A percentile compares a stretch with the other conserved stretches of the same genome.
Conservation (phyloP, 345 rosid species). For the Citrus mangshanensis region DNA sequence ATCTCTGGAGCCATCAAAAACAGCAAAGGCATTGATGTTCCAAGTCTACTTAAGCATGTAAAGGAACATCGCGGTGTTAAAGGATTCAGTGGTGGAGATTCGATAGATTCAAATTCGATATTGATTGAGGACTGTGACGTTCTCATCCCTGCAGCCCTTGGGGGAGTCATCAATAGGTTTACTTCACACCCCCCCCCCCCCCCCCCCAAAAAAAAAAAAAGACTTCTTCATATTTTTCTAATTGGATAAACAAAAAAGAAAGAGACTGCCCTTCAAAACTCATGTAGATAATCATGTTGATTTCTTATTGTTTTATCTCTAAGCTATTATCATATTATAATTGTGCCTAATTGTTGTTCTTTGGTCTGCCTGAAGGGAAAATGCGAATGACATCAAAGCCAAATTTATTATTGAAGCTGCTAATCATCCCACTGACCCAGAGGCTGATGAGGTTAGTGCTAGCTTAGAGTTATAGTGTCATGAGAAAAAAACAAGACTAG, state of each 20-base stretch:
- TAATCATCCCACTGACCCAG: conserved; percentile 97
- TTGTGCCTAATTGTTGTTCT: not conserved
- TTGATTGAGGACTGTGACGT: conserved; percentile 83
- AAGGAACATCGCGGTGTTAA: conserved; percentile 64
- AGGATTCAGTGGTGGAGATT: conserved; percentile 71
- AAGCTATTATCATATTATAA: not conserved
- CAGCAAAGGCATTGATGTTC: conserved; percentile 66
- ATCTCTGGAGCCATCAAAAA: conserved; percentile 86
- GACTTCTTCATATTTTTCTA: not conserved
- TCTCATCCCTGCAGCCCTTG: conserved; percentile 90
- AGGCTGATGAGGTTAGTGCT: conserved; percentile 79
- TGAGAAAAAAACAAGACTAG: not conserved
- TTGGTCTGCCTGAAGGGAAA: conserved; percentile 47
- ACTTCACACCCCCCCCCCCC: not conserved
- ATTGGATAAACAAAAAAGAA: not conserved
- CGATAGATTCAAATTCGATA: conserved; percentile 52
- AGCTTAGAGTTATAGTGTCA: not conserved
- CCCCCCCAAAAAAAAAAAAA: not conserved
- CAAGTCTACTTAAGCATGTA: conserved; percentile 53
- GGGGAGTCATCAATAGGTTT: conserved; percentile 91
- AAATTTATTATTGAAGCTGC: conserved; percentile 91
- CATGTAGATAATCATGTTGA: not conserved
- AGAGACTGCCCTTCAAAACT: not conserved
- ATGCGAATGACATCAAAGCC: conserved; percentile 84
- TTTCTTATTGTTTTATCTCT: not conserved